These are phyloP conservation scores for Penicillium pancosmium DNA, from an alignment of 495 filamentous ascomycete species.

Conservation along the genomic window DNA sequence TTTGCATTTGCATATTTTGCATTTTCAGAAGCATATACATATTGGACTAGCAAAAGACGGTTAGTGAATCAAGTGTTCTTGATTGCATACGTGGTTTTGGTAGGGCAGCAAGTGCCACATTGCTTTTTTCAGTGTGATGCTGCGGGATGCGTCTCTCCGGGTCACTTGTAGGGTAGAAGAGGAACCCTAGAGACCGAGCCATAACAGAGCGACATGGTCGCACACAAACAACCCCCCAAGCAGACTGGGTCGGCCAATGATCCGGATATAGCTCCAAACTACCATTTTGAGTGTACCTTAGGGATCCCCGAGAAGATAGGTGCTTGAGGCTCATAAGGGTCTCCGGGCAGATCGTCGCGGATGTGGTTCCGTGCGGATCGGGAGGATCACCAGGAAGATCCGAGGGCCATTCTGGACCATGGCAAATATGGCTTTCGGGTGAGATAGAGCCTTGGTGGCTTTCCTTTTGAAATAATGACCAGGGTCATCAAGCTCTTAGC, in stretches of 20 bases:
- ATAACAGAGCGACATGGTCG: slow-evolving; percentile 9
- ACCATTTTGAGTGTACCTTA: neutral
- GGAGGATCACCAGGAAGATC: slow-evolving; percentile 20
- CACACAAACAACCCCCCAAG: slow-evolving; percentile 1
- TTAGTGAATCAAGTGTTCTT: slow-evolving; percentile 26
- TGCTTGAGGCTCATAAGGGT: neutral
- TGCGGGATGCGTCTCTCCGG: neutral
- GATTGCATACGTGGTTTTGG: slow-evolving; percentile 4
- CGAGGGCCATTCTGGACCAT: neutral
- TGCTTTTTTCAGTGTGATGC: neutral
- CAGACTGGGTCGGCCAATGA: neutral
- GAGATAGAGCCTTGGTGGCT: neutral
- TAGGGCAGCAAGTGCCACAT: neutral
- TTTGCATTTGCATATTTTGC: slow-evolving; percentile 11
- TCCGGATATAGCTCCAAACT: neutral
- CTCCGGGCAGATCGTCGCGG: slow-evolving; percentile 15
- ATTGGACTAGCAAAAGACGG: slow-evolving; percentile 25
- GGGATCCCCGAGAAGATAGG: neutral
- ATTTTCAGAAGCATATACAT: slow-evolving; percentile 20
- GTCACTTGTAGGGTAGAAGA: neutral
- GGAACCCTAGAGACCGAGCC: neutral
- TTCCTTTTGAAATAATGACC: too few species aligned
- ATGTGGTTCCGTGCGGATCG: slow-evolving; percentile 18
- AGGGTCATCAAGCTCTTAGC: too few species aligned
- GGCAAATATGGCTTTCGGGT: neutral